Base-by-base conservation (phyloP, 805 yeast species). In the Soucietia sequanensis region DNA sequence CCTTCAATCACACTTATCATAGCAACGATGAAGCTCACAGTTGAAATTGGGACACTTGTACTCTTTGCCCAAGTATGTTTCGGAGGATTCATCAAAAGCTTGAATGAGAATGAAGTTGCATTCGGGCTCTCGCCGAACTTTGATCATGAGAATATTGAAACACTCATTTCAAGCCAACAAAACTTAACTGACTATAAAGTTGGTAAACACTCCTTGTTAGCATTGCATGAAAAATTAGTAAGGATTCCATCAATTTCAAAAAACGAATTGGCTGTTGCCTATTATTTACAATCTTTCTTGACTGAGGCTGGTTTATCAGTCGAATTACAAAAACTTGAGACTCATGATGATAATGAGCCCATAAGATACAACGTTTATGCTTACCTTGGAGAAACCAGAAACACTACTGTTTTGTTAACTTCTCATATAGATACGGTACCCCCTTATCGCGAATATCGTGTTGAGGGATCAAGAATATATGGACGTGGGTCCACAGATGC, bases 351-450 rank as follows among this genome's bases (percentile, higher is more conserved):
- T 5, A 43, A 44, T 29, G 55, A 47, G 10, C 53, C 39, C 6
- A 45, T 48, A 5, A 65, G 83, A 31, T 50, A 56, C 46, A 78
- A 81, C 47, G 61, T 81, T 23, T 81, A 74, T 46, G 85, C 84
- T 4, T 81, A 78, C 47, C 41, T 56, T 6, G 79, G 80, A 1
- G 37, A 45, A 1, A 48, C 50, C 13, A 64, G 78, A 38, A 52
- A 74, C 43, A 70, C 80, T 10, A 63, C 55, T 33, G 72, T 78
- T 3, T 48, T 80, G 25, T 46, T 81, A 15, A 78, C 85, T 1
- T 75, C 84, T 9, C 89, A 81, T 48, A 73, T 81, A 23, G 89
- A 81, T 47, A 81, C 88, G 0, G 89, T 81, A 8, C 88, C 88
- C 9, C 86, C 87, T 0, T 80, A 48, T 46, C 53, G 80, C 33